Conservation (phyloP, 2,329 filamentous ascomycete species). For the Nemania diffusa region DNA sequence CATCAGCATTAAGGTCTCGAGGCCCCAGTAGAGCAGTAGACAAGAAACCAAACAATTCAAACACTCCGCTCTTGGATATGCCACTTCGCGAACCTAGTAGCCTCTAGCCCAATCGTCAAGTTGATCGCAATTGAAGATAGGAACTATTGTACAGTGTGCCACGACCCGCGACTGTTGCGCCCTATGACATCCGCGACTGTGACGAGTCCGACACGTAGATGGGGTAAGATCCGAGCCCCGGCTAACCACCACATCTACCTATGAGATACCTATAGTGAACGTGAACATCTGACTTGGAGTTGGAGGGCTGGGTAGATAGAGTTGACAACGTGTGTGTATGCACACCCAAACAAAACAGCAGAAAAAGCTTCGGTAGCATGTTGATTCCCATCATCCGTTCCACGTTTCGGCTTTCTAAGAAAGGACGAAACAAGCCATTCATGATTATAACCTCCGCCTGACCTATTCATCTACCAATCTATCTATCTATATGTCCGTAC, state of each 20-base stretch:
- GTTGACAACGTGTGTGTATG: slow-evolving; percentile 27
- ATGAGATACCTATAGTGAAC: slow-evolving; percentile 1
- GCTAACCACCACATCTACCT: slow-evolving; percentile 10
- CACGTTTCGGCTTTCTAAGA: slow-evolving; percentile 24
- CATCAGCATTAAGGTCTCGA: slow-evolving; percentile 15
- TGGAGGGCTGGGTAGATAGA: slow-evolving; percentile 3
- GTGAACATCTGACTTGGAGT: slow-evolving; percentile 12
- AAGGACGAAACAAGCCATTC: slow-evolving; percentile 1
- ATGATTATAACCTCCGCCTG: not conserved
- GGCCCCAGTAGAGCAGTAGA: slow-evolving; percentile 24
- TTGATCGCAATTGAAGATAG: not conserved
- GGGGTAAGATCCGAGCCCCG: slow-evolving; percentile 4
- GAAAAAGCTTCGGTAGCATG: not conserved
- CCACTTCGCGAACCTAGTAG: slow-evolving; percentile 5
- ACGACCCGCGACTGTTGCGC: slow-evolving; percentile 1
- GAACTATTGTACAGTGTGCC: slow-evolving; percentile 9
- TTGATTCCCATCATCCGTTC: slow-evolving; percentile 21
- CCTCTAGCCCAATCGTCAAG: not conserved
- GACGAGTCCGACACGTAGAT: slow-evolving; percentile 29
- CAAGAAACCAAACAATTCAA: slow-evolving; percentile 28
- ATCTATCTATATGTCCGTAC: not conserved
- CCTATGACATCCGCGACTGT: slow-evolving; percentile 5
- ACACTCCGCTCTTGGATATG: slow-evolving; percentile 11
- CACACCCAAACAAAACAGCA: slow-evolving; percentile 21
- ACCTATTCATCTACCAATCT: not conserved